These are phyloP conservation scores for Diaporthe sp. DNA, from an alignment of 2,329 filamentous ascomycete species.

Conservation along the genomic window DNA sequence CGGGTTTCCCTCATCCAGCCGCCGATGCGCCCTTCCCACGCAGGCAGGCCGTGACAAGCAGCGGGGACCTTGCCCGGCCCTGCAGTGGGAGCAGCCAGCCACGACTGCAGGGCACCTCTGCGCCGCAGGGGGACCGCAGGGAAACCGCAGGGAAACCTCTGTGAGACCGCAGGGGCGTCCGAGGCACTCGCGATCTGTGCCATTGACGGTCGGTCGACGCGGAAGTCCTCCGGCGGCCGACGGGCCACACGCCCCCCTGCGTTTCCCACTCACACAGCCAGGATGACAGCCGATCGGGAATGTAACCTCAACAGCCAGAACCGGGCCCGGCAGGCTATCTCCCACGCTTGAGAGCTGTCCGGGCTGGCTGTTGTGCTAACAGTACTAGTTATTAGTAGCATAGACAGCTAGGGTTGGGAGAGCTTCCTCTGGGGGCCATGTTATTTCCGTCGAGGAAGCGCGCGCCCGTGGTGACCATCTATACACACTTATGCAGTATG, in stretches of 20 bases:
- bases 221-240: slow-evolving; percentile 30
- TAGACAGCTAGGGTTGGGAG: background rate
- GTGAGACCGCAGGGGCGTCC: no score
- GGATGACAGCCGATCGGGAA: slow-evolving; percentile 24
- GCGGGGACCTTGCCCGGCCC: slow-evolving; percentile 25
- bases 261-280: background rate
- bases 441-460: background rate
- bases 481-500: background rate
- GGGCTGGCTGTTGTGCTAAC: slow-evolving; percentile 16
- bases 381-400: background rate
- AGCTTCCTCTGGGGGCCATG: background rate
- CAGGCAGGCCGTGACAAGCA: slow-evolving; percentile 28
- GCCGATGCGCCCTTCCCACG: slow-evolving; percentile 11
- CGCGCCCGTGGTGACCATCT: background rate
- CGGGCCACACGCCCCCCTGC: slow-evolving; percentile 2
- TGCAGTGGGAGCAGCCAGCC: background rate
- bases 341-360: background rate
- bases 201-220: slow-evolving; percentile 6
- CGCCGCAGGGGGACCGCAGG: slow-evolving; percentile 13
- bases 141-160: no score
- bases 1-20: slow-evolving; percentile 15
- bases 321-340: slow-evolving; percentile 20
- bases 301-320: slow-evolving; percentile 17
- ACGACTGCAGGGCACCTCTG: slow-evolving; percentile 1
- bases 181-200: slow-evolving; percentile 7